Evolutionary conservation across 164 flowering plant species (phyloP).

Genomic region (Vitis rotundifolia): DNA sequence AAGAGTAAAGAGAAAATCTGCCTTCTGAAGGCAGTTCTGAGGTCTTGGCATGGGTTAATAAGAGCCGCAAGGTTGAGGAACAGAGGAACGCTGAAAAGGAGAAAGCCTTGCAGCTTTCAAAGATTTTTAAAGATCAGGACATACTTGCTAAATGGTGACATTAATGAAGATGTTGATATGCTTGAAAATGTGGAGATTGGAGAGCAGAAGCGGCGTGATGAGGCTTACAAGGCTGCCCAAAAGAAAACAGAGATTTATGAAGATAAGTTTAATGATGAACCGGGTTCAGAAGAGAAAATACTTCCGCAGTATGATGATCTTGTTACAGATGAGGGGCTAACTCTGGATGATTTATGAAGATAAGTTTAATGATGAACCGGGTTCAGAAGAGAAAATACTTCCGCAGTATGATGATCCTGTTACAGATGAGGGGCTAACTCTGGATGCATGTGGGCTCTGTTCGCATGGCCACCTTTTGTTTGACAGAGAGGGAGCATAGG

Average conservation of each 20-base stretch:
- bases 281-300: constrained; percentile 66
- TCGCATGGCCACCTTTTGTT: no score
- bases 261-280: constrained; percentile 84
- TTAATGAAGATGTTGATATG: constrained; percentile 90
- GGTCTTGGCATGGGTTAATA: constrained; percentile 72
- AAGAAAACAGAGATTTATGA: constrained; percentile 78
- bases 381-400: constrained; percentile 73
- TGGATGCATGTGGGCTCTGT: no score
- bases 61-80: constrained; percentile 75
- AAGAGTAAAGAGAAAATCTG: constrained; percentile 52
- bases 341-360: constrained; percentile 73
- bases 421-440: constrained; percentile 90
- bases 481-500: no score
- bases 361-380: constrained; percentile 76
- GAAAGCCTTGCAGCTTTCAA: constrained; percentile 72
- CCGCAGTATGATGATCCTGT: constrained; percentile 93
- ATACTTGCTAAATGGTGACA: constrained; percentile 82
- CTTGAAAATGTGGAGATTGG: constrained; percentile 98
- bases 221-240: constrained; percentile 87
- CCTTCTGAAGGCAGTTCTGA: constrained; percentile 69
- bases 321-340: constrained; percentile 80
- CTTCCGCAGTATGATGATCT: constrained; percentile 97
- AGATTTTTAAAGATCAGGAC: constrained; percentile 83
- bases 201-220: constrained; percentile 86
- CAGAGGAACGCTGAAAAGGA: constrained; percentile 63